These are phyloP conservation scores for Geotrichum bryndzae DNA, from an alignment of 1,139 yeast genomes.

Conservation along the genomic window DNA sequence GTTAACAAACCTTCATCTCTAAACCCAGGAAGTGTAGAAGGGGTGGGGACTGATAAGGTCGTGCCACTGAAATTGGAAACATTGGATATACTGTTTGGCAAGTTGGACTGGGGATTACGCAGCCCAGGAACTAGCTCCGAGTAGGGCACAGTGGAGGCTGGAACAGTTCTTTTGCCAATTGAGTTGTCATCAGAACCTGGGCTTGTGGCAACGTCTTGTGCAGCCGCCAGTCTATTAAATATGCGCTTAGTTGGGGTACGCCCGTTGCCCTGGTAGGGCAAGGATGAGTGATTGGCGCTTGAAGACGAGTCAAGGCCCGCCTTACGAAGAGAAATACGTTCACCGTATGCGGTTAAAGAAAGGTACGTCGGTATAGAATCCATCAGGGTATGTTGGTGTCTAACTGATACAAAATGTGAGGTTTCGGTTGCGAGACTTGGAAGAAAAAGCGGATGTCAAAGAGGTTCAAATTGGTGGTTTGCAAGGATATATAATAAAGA, in stretches of 20 bases:
- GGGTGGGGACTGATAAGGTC: not conserved
- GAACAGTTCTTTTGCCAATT: not conserved
- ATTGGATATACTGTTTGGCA: not conserved
- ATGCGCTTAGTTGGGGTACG: not conserved
- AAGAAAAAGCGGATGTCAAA: not conserved
- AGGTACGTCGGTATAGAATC: constrained; percentile 4
- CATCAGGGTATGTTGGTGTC: not conserved
- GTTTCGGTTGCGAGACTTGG: not conserved
- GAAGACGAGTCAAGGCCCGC: not conserved
- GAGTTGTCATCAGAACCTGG: not conserved
- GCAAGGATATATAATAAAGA: not conserved
- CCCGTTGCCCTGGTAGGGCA: not conserved
- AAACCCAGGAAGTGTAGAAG: constrained; percentile 8
- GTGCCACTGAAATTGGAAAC: not conserved
- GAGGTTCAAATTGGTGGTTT: not conserved
- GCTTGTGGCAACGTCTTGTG: not conserved
- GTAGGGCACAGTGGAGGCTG: not conserved
- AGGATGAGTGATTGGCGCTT: not conserved
- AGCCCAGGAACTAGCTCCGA: not conserved
- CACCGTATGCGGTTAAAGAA: constrained; percentile 1
- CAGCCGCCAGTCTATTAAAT: not conserved
- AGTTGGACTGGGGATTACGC: not conserved
- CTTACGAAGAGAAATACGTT: not conserved
- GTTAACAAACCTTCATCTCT: constrained; percentile 1
- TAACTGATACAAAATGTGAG: not conserved